Percentiles rank a stretch among this genome's conserved stretches.
phyloP scores from a whole-genome alignment of 2,329 filamentous ascomycete species.

The Talaromyces sp. region DNA sequence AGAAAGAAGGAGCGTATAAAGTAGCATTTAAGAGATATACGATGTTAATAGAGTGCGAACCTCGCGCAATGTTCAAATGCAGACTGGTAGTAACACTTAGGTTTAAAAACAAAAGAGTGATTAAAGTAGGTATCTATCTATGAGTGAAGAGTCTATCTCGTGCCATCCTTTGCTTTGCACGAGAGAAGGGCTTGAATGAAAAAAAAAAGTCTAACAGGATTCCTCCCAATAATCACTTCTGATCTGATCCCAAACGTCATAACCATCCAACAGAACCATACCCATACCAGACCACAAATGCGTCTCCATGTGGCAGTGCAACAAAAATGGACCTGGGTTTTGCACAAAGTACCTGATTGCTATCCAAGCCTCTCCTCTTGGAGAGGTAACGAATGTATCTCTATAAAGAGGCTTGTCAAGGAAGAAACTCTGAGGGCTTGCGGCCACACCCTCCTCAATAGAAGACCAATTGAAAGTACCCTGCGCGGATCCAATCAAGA shows the following conservation, averaged over 20 bases:
- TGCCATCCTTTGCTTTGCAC: neutral
- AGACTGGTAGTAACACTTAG: too few species aligned
- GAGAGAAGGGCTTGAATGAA: neutral
- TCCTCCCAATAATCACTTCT: conserved; percentile 23
- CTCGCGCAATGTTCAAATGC: too few species aligned
- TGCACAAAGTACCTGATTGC: conserved; percentile 52
- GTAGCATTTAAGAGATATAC: neutral
- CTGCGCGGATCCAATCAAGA: conserved; percentile 51
- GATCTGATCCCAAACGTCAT: conserved; percentile 34
- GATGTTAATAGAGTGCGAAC: neutral
- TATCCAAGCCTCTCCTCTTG: conserved; percentile 43
- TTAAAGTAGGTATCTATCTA: neutral
- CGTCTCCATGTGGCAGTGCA: conserved; percentile 57
- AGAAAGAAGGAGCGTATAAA: neutral
- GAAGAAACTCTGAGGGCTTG: conserved; percentile 54
- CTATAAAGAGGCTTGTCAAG: conserved; percentile 53
- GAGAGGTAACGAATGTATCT: conserved; percentile 46
- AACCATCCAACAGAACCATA: conserved; percentile 47
- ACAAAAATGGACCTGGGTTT: conserved; percentile 53
- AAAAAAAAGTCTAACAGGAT: neutral
- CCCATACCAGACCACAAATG: conserved; percentile 57
- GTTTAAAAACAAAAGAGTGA: neutral
- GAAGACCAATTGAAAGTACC: conserved; percentile 53
- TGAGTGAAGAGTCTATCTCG: neutral
- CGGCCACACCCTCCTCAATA: conserved; percentile 51